Conservation (phyloP, 2,329 filamentous ascomycete genomes). For the Colletotrichum higginsianum region DNA sequence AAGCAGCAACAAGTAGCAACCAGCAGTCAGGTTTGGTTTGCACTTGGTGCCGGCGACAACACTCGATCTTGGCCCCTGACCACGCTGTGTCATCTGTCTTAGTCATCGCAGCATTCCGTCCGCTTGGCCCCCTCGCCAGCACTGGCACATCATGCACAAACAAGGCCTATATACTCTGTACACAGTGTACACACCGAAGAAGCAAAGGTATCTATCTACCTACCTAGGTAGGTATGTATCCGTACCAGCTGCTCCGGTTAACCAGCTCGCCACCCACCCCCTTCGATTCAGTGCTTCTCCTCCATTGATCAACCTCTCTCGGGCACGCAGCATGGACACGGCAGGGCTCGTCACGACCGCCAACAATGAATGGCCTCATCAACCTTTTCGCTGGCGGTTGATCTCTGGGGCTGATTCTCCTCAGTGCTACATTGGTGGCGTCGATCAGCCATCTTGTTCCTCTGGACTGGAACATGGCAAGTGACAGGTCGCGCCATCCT, state of each 20-base stretch:
- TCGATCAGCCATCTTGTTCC: constrained; percentile 7
- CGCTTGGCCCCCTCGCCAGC: not conserved
- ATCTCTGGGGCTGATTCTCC: constrained; percentile 6
- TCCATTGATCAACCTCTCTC: not conserved
- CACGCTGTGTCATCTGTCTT: constrained; percentile 26
- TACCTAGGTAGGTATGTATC: no score
- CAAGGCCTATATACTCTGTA: no score
- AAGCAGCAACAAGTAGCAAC: constrained; percentile 3
- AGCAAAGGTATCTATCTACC: not conserved
- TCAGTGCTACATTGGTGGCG: no score
- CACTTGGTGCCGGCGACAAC: not conserved
- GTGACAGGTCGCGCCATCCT: constrained; percentile 36
- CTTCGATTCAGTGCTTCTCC: constrained; percentile 22
- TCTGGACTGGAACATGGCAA: constrained; percentile 35
- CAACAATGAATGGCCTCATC: not conserved
- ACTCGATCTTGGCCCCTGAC: not conserved
- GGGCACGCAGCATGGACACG: not conserved
- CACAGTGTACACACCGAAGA: no score
- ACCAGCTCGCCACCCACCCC: constrained; percentile 36
- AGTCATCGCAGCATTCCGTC: constrained; percentile 8
- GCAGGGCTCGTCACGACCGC: not conserved
- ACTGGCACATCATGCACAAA: no score
- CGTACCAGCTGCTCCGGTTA: not conserved
- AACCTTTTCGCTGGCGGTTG: constrained; percentile 10
- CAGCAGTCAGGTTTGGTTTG: not conserved